Evolutionary conservation across 805 yeast genomes (phyloP), one percentile per base, ranked within the genome.

Genomic region (Grigorovia yakushimaensis): DNA sequence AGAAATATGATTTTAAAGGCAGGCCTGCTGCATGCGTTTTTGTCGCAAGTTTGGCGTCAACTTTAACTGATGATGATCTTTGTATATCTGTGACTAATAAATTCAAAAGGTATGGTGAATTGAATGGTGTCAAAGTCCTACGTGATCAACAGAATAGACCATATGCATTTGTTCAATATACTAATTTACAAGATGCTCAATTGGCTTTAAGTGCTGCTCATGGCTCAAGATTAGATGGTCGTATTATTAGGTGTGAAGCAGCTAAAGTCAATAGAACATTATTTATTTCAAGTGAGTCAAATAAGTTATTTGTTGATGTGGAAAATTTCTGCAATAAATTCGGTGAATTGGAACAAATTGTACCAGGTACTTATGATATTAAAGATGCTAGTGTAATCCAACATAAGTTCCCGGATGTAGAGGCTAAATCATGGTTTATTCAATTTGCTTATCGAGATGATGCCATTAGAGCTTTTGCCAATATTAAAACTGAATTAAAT

Each of bases 191-290:
- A 8, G 91, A 84, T 53, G 88, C 95, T 4, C 71, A 73, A 51
- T 60, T 53, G 4, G 96, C 96, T 0, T 73, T 88, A 46, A 65
- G 61, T 18, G 71, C 72, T 50, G 95, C 88, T 10, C 91, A 85
- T 56, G 80, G 81, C 48, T 72, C 87, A 5, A 62, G 70, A 6
- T 65, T 88, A 43, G 79, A 85, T 60, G 94, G 88, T 13, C 74
- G 95, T 61, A 70, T 78, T 3, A 77, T 91, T 41, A 75, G 97
- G 47, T 86, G 95, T 66, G 97, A 91, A 66, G 81, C 81, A 18
- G 98, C 98, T 0, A 81, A 84, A 58, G 96, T 89, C 42, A 91
- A 89, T 65, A 73, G 97, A 53, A 89, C 97, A 13, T 69, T 91
- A 39, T 84, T 78, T 60, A 62, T 88, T 41, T 65, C 79, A 11